Conservation (phyloP, 2,329 filamentous ascomycete species). For the Diatrype stigma region DNA sequence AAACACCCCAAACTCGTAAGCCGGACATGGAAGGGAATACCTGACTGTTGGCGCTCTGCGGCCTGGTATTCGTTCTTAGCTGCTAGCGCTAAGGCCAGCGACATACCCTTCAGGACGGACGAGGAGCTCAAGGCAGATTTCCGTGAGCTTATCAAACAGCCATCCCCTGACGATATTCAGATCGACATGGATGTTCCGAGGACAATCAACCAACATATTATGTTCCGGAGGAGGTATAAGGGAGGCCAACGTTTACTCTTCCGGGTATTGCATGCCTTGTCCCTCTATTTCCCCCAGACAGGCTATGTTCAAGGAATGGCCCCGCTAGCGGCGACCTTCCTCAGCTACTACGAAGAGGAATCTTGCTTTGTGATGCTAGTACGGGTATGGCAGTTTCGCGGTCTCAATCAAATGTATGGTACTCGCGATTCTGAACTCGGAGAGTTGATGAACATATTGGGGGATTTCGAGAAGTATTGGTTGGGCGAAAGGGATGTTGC, state of each 20-base stretch:
- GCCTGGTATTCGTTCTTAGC: conserved; percentile 94
- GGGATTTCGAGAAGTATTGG: conserved; percentile 84
- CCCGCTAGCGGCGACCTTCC: conserved; percentile 80
- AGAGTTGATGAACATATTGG: conserved; percentile 79
- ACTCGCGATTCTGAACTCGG: conserved; percentile 65
- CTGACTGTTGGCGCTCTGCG: conserved; percentile 87
- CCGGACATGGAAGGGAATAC: conserved; percentile 96
- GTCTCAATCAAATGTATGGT: conserved; percentile 74
- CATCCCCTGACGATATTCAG: conserved; percentile 87
- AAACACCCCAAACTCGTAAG: conserved; percentile 81
- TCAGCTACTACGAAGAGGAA: conserved; percentile 97
- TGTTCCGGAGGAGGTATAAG: conserved; percentile 89
- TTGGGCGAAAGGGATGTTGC: conserved; percentile 73
- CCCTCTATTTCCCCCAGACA: conserved; percentile 83
- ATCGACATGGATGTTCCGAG: conserved; percentile 96
- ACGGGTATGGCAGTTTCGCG: conserved; percentile 86
- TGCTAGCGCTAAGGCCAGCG: conserved; percentile 64
- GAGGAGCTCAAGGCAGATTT: conserved; percentile 69
- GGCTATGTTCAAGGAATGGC: conserved; percentile 99
- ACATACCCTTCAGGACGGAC: conserved; percentile 58
- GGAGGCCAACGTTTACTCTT: conserved; percentile 91
- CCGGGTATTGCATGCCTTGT: conserved; percentile 85
- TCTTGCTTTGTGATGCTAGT: conserved; percentile 93
- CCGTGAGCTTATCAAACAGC: conserved; percentile 65
- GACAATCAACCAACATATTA: conserved; percentile 92